phyloP scores from a whole-genome alignment of 2,329 filamentous ascomycete species.

The Tolypocladium ophioglossoides region DNA sequence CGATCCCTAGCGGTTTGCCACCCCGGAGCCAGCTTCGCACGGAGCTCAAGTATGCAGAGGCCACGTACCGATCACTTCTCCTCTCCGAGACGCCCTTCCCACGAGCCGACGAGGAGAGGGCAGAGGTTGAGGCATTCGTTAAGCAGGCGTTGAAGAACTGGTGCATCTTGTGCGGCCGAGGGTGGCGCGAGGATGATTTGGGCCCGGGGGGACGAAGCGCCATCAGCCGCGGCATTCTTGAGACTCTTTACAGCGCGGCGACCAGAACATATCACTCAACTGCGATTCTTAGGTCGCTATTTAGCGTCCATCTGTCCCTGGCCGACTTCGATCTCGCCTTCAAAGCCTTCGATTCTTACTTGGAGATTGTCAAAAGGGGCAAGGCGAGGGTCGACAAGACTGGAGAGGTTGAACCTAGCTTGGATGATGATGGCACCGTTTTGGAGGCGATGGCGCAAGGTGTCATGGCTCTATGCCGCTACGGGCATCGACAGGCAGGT shows the following conservation, averaged over 20 bases:
- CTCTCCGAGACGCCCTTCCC: constrained; percentile 76
- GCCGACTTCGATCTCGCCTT: constrained; percentile 89
- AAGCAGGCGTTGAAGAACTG: constrained; percentile 76
- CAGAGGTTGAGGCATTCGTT: constrained; percentile 74
- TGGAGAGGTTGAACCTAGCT: constrained; percentile 54
- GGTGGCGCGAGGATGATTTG: constrained; percentile 72
- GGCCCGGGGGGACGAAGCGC: constrained; percentile 70
- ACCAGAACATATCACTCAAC: constrained; percentile 95
- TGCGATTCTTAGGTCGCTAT: constrained; percentile 73
- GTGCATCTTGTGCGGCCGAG: constrained; percentile 66
- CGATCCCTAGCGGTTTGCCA: constrained; percentile 36
- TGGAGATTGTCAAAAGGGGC: constrained; percentile 76
- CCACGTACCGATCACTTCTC: constrained; percentile 68
- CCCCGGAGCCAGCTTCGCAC: constrained; percentile 54
- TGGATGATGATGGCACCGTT: constrained; percentile 71
- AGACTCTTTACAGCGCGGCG: constrained; percentile 81
- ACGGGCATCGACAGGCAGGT: constrained; percentile 62
- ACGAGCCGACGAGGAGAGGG: constrained; percentile 66
- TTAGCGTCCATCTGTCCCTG: constrained; percentile 75
- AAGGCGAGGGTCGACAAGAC: constrained; percentile 77
- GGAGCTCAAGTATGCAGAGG: constrained; percentile 72
- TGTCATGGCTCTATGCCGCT: constrained; percentile 71
- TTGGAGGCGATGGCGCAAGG: constrained; percentile 72
- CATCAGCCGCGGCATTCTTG: constrained; percentile 66
- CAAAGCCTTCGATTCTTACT: constrained; percentile 83